Percentiles rank a stretch among this genome's conserved stretches.
These are phyloP conservation scores for Imleria badia DNA, from an alignment of 768 basidiomycete species.

Conservation along the genomic window DNA sequence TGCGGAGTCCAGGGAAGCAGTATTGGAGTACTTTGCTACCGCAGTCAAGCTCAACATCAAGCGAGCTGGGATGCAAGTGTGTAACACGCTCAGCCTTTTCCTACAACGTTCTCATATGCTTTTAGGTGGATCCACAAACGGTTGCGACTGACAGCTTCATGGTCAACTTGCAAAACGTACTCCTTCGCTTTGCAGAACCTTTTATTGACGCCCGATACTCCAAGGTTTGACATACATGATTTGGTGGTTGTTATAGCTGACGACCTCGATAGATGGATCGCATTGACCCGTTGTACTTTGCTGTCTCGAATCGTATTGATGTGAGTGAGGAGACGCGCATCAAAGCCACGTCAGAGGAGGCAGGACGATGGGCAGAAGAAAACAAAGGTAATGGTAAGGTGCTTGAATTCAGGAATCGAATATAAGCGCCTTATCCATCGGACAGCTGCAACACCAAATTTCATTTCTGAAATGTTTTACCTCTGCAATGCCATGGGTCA, in stretches of 20 bases:
- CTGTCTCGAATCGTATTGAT: slow-evolving; percentile 68
- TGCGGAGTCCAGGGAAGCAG: slow-evolving; percentile 73
- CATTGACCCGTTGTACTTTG: slow-evolving; percentile 83
- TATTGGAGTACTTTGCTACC: slow-evolving; percentile 78
- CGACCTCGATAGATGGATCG: slow-evolving; percentile 68
- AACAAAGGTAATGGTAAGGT: slow-evolving; percentile 48
- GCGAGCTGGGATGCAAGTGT: slow-evolving; percentile 87
- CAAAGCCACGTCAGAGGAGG: slow-evolving; percentile 89
- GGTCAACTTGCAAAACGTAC: slow-evolving; percentile 81
- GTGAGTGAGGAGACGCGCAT: slow-evolving; percentile 90
- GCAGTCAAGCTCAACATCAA: slow-evolving; percentile 75
- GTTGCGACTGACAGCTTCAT: slow-evolving; percentile 93
- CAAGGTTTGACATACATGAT: slow-evolving; percentile 52
- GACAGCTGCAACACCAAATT: slow-evolving; percentile 73
- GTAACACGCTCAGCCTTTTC: not conserved
- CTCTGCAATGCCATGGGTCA: slow-evolving; percentile 85
- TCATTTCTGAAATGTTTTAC: slow-evolving; percentile 95
- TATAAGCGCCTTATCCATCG: not conserved
- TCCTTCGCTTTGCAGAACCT: slow-evolving; percentile 87
- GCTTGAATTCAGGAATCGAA: not conserved
- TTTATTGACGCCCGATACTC: slow-evolving; percentile 91
- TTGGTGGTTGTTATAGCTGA: slow-evolving; percentile 4
- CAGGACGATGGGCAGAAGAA: slow-evolving; percentile 63
- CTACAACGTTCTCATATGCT: not conserved
- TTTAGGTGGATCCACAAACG: slow-evolving; percentile 76